Evolutionary conservation across 176 grass and related monocot genomes (phyloP).

Genomic region (Guadua angustifolia): DNA sequence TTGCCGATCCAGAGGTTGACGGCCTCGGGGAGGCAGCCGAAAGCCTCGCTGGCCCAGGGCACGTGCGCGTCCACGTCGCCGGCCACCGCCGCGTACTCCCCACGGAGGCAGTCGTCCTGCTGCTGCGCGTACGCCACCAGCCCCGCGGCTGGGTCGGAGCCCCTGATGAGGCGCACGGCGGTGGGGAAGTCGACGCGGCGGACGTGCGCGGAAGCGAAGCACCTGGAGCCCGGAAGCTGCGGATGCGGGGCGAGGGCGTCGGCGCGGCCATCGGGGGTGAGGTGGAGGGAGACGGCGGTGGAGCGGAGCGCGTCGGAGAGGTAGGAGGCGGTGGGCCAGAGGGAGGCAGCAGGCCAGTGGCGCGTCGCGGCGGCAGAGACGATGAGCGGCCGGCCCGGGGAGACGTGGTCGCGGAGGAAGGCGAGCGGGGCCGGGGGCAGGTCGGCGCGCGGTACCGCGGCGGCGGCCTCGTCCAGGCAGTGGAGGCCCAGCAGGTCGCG

Average conservation of each 20-base stretch:
- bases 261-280: slow-evolving; percentile 81
- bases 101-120: slow-evolving; percentile 89
- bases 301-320: slow-evolving; percentile 59
- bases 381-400: slow-evolving; percentile 70
- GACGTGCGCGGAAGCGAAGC: slow-evolving; percentile 77
- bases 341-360: slow-evolving; percentile 77
- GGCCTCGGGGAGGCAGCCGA: slow-evolving; percentile 81
- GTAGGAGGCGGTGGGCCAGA: slow-evolving; percentile 75
- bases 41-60: slow-evolving; percentile 83
- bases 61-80: slow-evolving; percentile 83
- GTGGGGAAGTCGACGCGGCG: slow-evolving; percentile 65
- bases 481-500: slow-evolving; percentile 68
- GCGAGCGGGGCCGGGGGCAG: slow-evolving; percentile 63
- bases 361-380: slow-evolving; percentile 70
- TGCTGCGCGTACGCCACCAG: slow-evolving; percentile 87
- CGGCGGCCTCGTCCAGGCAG: background rate
- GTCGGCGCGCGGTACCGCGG: slow-evolving; percentile 50
- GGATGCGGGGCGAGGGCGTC: slow-evolving; percentile 68
- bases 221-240: slow-evolving; percentile 19
- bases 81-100: slow-evolving; percentile 72
- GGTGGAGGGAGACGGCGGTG: slow-evolving; percentile 75
- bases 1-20: slow-evolving; percentile 95
- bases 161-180: slow-evolving; percentile 54
- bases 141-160: slow-evolving; percentile 43
- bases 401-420: slow-evolving; percentile 83